Evolutionary conservation across 768 basidiomycete genomes (phyloP), one percentile per base, ranked within the genome.

Genomic region (Russula sp.): DNA sequence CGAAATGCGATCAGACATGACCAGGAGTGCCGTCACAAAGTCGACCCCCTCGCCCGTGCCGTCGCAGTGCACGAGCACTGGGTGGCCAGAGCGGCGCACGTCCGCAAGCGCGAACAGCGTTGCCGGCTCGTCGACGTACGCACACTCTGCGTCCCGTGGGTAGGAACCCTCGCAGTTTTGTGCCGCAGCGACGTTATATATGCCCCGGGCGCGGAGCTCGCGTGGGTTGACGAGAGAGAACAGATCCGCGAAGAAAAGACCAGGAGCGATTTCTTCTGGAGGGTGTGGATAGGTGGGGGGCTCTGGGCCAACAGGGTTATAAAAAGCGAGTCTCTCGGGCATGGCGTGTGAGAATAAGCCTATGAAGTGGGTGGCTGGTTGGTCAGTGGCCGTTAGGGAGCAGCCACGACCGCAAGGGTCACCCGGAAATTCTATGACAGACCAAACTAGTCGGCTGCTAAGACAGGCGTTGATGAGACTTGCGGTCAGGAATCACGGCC

Each of bases 21-120:
- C 57, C 46, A 63, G 20, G 34, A 59, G 38, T 8, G 62, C 62
- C 7, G 35, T 55, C 22, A 34, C 52, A 49, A 63, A 63, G 46
- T 63, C 62, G 35, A 63, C 62, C 2, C 62, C 62, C 14, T 63
- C 62, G 10, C 62, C 62, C 16, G 62, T 54, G 32, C 62, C 62
- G 7, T 59, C 62, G 29, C 62, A 59, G 47, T 63, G 52, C 39
- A 63, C 62, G 14, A 59, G 62, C 22, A 63, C 57, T 6, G 62
- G 57, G 5, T 55, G 38, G 0, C 57, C 62, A 32, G 62, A 53
- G 46, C 62, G 62, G 13, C 62, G 62, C 13, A 63, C 62, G 34
- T 48, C 57, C 10, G 62, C 62, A 18, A 63, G 57, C 25, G 57
- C 62, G 41, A 63, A 63, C 10, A 63, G 25, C 25, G 62, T 55